Conservation (phyloP, 768 basidiomycete genomes). For the Boletus patriciae region DNA sequence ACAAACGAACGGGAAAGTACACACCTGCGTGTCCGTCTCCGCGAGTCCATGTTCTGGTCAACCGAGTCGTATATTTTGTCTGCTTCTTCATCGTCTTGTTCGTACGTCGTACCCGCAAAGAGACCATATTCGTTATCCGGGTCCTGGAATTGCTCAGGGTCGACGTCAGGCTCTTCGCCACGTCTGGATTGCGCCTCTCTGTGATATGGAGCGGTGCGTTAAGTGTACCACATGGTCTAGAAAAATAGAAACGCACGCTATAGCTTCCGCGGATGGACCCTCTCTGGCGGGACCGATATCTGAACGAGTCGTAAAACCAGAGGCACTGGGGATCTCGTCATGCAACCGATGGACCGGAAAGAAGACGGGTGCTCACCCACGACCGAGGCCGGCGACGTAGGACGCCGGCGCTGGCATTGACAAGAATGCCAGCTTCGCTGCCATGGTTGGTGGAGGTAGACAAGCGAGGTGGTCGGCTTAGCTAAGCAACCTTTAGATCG, state of each 20-base stretch:
- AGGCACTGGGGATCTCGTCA: slow-evolving; percentile 58
- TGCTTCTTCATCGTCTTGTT: slow-evolving; percentile 97
- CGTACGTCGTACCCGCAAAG: slow-evolving; percentile 94
- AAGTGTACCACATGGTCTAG: not conserved
- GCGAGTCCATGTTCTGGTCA: slow-evolving; percentile 85
- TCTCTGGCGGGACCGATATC: slow-evolving; percentile 99
- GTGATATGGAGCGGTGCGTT: not conserved
- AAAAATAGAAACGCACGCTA: slow-evolving; percentile 61
- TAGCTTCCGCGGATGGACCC: slow-evolving; percentile 86
- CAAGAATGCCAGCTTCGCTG: too few species aligned
- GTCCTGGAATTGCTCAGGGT: slow-evolving; percentile 92
- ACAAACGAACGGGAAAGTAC: slow-evolving; percentile 48
- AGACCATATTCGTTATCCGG: slow-evolving; percentile 97
- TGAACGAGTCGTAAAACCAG: slow-evolving; percentile 95
- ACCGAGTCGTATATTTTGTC: slow-evolving; percentile 94
- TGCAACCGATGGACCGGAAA: slow-evolving; percentile 1
- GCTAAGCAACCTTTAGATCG: too few species aligned
- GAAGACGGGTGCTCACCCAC: slow-evolving; percentile 62
- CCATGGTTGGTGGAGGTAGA: too few species aligned
- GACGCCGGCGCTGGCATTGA: slow-evolving; percentile 94
- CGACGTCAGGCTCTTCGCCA: slow-evolving; percentile 85
- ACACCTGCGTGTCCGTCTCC: slow-evolving; percentile 77
- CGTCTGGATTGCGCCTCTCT: slow-evolving; percentile 85
- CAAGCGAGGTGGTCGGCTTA: too few species aligned
- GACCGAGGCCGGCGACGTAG: slow-evolving; percentile 97